Conservation (phyloP, 768 basidiomycete species). For the Collybiopsis confluens region DNA sequence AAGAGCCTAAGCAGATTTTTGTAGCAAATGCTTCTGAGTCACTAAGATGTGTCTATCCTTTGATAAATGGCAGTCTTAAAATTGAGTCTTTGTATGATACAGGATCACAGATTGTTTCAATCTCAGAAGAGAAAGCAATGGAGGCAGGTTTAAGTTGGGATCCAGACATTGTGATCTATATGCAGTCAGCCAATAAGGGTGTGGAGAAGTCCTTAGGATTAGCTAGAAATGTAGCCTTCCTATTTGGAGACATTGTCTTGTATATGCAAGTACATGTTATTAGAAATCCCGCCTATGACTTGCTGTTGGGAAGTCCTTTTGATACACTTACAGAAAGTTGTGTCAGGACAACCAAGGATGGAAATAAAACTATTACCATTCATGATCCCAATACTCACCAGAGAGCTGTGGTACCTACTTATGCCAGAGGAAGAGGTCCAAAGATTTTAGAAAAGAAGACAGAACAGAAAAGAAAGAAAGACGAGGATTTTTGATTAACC, state of each 20-base stretch:
- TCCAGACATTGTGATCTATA: constrained; percentile 12
- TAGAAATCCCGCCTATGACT: constrained; percentile 17
- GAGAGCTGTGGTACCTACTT: too few relatives aligned
- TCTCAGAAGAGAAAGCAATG: constrained; percentile 17
- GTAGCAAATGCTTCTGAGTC: constrained; percentile 19
- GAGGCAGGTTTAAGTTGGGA: constrained; percentile 15
- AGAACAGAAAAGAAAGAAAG: too few relatives aligned
- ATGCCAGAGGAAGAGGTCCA: too few relatives aligned
- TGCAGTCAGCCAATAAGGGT: constrained; percentile 20
- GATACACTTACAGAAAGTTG: too few relatives aligned
- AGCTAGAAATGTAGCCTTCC: constrained; percentile 18
- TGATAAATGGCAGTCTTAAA: constrained; percentile 14
- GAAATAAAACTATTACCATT: too few relatives aligned
- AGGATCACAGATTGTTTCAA: constrained; percentile 21
- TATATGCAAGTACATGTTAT: constrained; percentile 25
- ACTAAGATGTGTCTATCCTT: constrained; percentile 13
- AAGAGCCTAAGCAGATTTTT: constrained; percentile 2
- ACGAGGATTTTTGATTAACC: too few relatives aligned
- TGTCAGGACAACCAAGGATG: too few relatives aligned
- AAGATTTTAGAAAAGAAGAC: too few relatives aligned
- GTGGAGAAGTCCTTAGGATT: constrained; percentile 17
- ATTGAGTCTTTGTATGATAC: constrained; percentile 20
- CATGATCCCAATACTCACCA: too few relatives aligned
- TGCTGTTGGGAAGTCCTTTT: too few relatives aligned
- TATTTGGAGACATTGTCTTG: constrained; percentile 17